Conservation (phyloP, 352 stramenopile species). For the Pythium sp. region DNA sequence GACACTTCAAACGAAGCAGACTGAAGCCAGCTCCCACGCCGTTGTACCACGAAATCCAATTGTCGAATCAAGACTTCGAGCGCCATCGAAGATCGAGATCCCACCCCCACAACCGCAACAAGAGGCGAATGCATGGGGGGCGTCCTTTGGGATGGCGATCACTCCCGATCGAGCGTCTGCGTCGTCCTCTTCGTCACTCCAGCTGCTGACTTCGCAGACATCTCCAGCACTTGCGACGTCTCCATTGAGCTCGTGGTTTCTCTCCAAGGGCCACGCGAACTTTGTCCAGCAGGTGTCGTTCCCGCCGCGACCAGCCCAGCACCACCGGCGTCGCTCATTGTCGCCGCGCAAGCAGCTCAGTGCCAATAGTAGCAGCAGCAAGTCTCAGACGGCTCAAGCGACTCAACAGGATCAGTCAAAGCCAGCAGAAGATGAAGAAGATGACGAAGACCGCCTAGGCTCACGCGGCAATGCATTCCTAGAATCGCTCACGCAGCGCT, state of each 20-base stretch:
- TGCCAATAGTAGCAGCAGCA: not conserved
- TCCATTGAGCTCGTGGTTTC: slow-evolving; percentile 23
- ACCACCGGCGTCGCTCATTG: slow-evolving; percentile 58
- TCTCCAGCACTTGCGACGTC: slow-evolving; percentile 11
- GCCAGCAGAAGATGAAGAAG: not conserved
- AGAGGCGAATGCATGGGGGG: slow-evolving; percentile 11
- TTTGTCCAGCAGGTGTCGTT: slow-evolving; percentile 23
- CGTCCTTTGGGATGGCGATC: slow-evolving; percentile 14
- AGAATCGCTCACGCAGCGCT: slow-evolving; percentile 37
- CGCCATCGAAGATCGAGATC: not conserved
- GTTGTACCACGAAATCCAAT: not conserved
- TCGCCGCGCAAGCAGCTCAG: slow-evolving; percentile 16
- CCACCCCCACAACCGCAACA: slow-evolving; percentile 5
- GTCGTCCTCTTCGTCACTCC: not conserved
- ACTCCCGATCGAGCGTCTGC: not conserved
- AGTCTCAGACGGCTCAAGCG: not conserved
- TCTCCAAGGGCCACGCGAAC: slow-evolving; percentile 26
- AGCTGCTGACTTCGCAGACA: not conserved
- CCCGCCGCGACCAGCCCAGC: slow-evolving; percentile 9
- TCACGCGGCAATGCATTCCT: slow-evolving; percentile 38
- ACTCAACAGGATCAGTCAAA: not conserved
- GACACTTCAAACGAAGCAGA: not conserved
- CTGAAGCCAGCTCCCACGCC: not conserved
- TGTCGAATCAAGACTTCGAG: not conserved
- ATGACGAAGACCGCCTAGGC: not conserved